phyloP scores from a whole-genome alignment of 768 basidiomycete species.

The Kwoniella heveanensis region DNA sequence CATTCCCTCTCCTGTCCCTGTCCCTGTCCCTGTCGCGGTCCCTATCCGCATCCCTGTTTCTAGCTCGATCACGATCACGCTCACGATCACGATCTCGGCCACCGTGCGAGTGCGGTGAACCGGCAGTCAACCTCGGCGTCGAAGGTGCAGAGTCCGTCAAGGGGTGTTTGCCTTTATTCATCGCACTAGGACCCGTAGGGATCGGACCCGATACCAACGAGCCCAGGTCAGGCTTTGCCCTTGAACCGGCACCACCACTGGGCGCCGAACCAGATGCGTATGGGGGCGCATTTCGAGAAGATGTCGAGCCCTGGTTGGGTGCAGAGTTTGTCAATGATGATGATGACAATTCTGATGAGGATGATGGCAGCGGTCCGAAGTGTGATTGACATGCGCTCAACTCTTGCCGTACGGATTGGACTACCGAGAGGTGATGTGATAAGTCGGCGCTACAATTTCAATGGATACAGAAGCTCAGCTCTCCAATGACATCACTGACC shows the following conservation, averaged over 20 bases:
- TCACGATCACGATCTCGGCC: neutral
- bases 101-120: neutral
- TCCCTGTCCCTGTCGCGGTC: neutral
- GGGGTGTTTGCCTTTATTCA: neutral
- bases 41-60: neutral
- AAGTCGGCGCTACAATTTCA: slow-evolving; percentile 37
- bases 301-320: no score
- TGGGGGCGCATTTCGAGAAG: neutral
- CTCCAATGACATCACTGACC: no score
- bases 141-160: neutral
- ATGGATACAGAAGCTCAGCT: no score
- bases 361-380: slow-evolving; percentile 14
- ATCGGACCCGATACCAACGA: neutral
- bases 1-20: neutral
- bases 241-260: neutral
- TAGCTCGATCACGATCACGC: neutral
- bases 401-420: slow-evolving; percentile 23
- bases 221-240: neutral
- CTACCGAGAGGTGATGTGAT: slow-evolving; percentile 31
- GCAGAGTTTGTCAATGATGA: no score
- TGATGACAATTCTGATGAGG: neutral
- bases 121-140: neutral
- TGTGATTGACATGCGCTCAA: slow-evolving; percentile 36
- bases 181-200: neutral
- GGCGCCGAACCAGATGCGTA: neutral